A percentile compares a stretch with the other conserved stretches of the same genome.
These are phyloP conservation scores for Pterocarpus macrocarpus DNA, from an alignment of 306 rosid species.

Conservation along the genomic window DNA sequence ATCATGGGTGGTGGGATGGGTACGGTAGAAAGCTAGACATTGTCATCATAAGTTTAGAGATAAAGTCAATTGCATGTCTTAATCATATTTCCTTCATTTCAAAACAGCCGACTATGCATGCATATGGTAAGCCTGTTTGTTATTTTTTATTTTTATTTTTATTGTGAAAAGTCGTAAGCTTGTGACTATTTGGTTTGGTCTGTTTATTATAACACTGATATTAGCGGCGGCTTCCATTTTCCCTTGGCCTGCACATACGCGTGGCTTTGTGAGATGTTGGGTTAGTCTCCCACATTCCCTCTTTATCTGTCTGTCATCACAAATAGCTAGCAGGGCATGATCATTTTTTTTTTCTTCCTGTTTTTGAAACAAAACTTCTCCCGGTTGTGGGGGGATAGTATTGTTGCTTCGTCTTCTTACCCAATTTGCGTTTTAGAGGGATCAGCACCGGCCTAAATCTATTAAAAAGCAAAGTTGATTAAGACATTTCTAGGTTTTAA, in stretches of 20 bases:
- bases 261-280: conserved; percentile 36
- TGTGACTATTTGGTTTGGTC: too few relatives aligned
- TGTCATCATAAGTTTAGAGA: not conserved
- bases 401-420: conserved; percentile 21
- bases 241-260: conserved; percentile 30
- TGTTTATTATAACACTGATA: too few relatives aligned
- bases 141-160: too few relatives aligned
- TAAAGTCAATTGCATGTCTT: conserved; percentile 14
- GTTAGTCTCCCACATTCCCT: conserved; percentile 25
- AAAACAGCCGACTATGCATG: too few relatives aligned
- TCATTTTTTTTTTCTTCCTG: not conserved
- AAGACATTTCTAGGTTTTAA: conserved; percentile 33
- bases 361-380: conserved; percentile 11
- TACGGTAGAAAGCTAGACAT: not conserved
- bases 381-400: conserved; percentile 20
- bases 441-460: conserved; percentile 19
- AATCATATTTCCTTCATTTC: not conserved
- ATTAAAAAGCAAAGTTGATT: conserved; percentile 16
- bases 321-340: not conserved
- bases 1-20: not conserved
- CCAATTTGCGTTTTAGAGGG: not conserved
- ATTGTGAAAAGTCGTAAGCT: too few relatives aligned
- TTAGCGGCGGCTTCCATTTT: conserved; percentile 5
- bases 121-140: too few relatives aligned
- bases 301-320: not conserved